Conservation (phyloP, 495 filamentous ascomycete genomes). For the Penicillium lividum region DNA sequence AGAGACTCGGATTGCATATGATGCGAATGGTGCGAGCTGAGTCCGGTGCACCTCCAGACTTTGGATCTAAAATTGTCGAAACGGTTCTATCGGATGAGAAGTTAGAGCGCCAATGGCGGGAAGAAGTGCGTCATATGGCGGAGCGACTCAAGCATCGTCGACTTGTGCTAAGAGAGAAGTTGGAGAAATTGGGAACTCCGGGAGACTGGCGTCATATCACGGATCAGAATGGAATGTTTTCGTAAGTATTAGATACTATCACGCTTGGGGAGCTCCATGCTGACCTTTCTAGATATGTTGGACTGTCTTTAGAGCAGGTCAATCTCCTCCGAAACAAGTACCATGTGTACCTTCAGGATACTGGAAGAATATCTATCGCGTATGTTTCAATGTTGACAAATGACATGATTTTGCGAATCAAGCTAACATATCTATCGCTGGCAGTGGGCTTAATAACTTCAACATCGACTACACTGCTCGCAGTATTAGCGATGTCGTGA, state of each 20-base stretch:
- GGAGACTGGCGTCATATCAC: slow-evolving; percentile 20
- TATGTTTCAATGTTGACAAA: not conserved
- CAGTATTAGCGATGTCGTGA: slow-evolving; percentile 20
- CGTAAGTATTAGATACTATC: slow-evolving; percentile 4
- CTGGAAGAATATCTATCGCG: slow-evolving; percentile 23
- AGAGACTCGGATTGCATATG: slow-evolving; percentile 12
- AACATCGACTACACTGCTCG: slow-evolving; percentile 15
- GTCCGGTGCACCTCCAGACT: slow-evolving; percentile 17
- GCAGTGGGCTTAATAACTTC: slow-evolving; percentile 20
- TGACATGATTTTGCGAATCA: too few species aligned
- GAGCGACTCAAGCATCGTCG: slow-evolving; percentile 13
- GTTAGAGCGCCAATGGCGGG: slow-evolving; percentile 16
- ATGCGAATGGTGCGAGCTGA: slow-evolving; percentile 16
- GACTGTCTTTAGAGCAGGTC: slow-evolving; percentile 18
- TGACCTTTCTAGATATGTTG: slow-evolving; percentile 18
- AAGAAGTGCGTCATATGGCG: slow-evolving; percentile 19
- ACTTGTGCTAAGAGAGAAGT: slow-evolving; percentile 3
- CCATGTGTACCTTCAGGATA: slow-evolving; percentile 22
- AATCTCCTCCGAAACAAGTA: slow-evolving; percentile 10
- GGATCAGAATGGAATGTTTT: slow-evolving; percentile 24
- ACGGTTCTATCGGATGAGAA: slow-evolving; percentile 12
- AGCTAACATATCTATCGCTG: too few species aligned
- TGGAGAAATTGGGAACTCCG: slow-evolving; percentile 19
- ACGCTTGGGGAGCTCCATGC: not conserved
- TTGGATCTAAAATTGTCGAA: slow-evolving; percentile 19